Conservation (phyloP, 768 basidiomycete species). For the Mycena kentingensis region DNA sequence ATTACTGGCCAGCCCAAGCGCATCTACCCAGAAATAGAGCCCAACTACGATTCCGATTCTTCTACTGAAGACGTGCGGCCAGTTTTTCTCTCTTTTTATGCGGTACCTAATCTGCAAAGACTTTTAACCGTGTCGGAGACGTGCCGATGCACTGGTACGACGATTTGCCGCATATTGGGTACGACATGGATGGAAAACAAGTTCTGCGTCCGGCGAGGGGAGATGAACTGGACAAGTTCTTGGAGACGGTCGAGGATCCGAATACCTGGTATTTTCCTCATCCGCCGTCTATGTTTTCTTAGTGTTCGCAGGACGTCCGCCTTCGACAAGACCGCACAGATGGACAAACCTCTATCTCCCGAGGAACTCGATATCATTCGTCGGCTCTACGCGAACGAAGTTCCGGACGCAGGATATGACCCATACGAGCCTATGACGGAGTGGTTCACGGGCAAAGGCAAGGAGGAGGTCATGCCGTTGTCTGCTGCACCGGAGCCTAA, state of each 20-base stretch:
- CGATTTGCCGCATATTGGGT: slow-evolving; percentile 98
- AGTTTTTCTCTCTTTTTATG: slow-evolving; percentile 10
- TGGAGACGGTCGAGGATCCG: slow-evolving; percentile 91
- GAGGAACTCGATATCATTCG: slow-evolving; percentile 96
- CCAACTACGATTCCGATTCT: slow-evolving; percentile 89
- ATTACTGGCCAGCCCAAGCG: slow-evolving; percentile 85
- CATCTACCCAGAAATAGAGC: slow-evolving; percentile 86
- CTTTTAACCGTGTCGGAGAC: slow-evolving; percentile 93
- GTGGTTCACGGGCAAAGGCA: slow-evolving; percentile 97
- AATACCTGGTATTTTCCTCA: slow-evolving; percentile 67
- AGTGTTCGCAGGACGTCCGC: slow-evolving; percentile 72
- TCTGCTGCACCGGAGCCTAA: slow-evolving; percentile 93
- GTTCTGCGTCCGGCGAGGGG: slow-evolving; percentile 92
- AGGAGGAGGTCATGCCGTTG: slow-evolving; percentile 92
- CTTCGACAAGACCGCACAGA: slow-evolving; percentile 85
- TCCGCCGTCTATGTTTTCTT: slow-evolving; percentile 3
- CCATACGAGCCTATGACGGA: slow-evolving; percentile 93
- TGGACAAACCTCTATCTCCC: slow-evolving; percentile 80
- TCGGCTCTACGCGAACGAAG: slow-evolving; percentile 86
- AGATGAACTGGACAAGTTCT: slow-evolving; percentile 96
- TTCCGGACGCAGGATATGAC: slow-evolving; percentile 87
- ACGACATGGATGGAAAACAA: slow-evolving; percentile 92
- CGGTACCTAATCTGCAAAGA: slow-evolving; percentile 45
- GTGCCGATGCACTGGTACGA: slow-evolving; percentile 99
- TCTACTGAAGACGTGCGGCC: slow-evolving; percentile 84